phyloP scores from a whole-genome alignment of 345 rosid genomes.

The Zanthoxylum bungeanum region DNA sequence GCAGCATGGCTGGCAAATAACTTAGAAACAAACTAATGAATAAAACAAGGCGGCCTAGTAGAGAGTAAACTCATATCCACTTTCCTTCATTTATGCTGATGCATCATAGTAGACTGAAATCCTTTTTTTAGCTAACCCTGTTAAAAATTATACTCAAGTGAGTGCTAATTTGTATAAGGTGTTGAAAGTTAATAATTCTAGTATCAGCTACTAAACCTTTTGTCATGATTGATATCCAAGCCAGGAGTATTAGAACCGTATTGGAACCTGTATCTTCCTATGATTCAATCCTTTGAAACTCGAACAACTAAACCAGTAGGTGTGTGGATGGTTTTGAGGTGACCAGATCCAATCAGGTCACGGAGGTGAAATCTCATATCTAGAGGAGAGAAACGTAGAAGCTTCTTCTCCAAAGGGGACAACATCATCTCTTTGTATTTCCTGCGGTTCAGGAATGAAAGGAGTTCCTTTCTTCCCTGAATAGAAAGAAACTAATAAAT shows the following conservation, averaged over 20 bases:
- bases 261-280: constrained; percentile 9
- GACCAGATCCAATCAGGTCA: constrained; percentile 93
- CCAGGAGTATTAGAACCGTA: constrained; percentile 5
- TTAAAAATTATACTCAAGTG: neutral
- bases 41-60: constrained; percentile 18
- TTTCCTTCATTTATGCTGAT: constrained; percentile 4
- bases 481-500: constrained; percentile 7
- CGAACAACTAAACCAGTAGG: constrained; percentile 61
- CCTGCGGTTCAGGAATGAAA: constrained; percentile 66
- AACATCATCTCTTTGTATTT: constrained; percentile 92
- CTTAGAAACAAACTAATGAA: constrained; percentile 7
- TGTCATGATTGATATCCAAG: constrained; percentile 12
- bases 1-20: neutral
- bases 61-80: constrained; percentile 19
- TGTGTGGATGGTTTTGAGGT: constrained; percentile 53
- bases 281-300: constrained; percentile 53
- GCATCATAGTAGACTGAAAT: constrained; percentile 1
- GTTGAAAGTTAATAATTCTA: neutral
- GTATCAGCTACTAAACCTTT: no score
- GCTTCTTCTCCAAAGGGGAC: constrained; percentile 79
- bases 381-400: constrained; percentile 69
- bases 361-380: constrained; percentile 95
- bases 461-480: constrained; percentile 94
- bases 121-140: constrained; percentile 5
- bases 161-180: neutral